phyloP scores from a whole-genome alignment of 805 yeast genomes.

The Metschnikowia drakensbergensis region DNA sequence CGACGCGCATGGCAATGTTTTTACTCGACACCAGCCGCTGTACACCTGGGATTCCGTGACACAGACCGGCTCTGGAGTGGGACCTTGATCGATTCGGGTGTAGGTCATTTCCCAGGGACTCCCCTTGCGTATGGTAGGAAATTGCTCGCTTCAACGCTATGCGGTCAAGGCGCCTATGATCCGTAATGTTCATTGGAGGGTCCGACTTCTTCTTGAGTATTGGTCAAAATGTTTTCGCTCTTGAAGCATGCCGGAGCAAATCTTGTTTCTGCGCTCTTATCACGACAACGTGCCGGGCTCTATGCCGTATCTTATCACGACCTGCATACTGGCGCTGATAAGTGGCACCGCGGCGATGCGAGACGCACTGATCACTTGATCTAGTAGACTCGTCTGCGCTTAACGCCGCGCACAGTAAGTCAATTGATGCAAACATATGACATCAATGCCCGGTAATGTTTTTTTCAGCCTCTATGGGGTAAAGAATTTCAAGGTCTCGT shows the following conservation, averaged over 20 bases:
- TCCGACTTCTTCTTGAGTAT: not conserved
- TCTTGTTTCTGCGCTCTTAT: slow-evolving; percentile 1
- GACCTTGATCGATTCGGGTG: not conserved
- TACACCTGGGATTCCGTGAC: not conserved
- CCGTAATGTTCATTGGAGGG: not conserved
- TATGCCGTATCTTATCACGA: slow-evolving; percentile 1
- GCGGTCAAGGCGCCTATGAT: slow-evolving; percentile 1
- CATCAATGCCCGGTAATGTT: too few relatives aligned
- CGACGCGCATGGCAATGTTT: slow-evolving; percentile 1
- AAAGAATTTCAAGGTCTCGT: slow-evolving; percentile 25
- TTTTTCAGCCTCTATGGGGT: not conserved
- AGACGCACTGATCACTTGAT: not conserved
- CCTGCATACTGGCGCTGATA: slow-evolving; percentile 1
- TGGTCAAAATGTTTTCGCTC: not conserved
- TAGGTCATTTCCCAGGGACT: not conserved
- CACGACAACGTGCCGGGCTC: not conserved
- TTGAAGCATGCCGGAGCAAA: not conserved
- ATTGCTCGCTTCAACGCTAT: not conserved
- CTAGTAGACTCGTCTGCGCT: too few relatives aligned
- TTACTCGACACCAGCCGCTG: not conserved
- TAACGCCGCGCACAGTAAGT: too few relatives aligned
- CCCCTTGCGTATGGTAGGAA: slow-evolving; percentile 1
- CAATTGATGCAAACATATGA: too few relatives aligned
- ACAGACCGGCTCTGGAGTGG: not conserved
- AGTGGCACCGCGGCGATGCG: slow-evolving; percentile 1